Conservation (phyloP, 257 asterid genomes). For the Rehmannia glutinosa region DNA sequence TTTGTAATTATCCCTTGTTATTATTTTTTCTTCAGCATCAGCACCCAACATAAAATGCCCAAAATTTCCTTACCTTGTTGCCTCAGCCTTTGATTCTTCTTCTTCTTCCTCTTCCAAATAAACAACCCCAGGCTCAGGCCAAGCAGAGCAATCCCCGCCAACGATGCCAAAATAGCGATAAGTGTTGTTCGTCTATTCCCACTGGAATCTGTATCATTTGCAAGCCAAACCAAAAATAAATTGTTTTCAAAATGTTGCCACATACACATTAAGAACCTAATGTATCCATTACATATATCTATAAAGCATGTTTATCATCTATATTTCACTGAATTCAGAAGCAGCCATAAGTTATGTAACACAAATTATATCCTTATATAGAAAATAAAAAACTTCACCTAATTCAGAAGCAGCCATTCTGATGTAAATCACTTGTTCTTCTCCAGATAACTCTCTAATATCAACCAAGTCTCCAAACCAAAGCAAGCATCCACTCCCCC, state of each 20-base stretch:
- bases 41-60: too few species aligned
- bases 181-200: neutral
- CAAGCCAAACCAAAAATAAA: too few species aligned
- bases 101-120: neutral
- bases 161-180: neutral
- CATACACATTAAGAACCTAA: too few species aligned
- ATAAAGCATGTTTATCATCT: too few species aligned
- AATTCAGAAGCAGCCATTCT: slow-evolving; percentile 26
- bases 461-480: slow-evolving; percentile 32
- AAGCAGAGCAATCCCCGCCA: neutral
- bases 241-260: too few species aligned
- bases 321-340: neutral
- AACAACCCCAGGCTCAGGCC: neutral
- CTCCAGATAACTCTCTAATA: slow-evolving; percentile 3
- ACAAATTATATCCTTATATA: too few species aligned
- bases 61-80: neutral
- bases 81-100: neutral
- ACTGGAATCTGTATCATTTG: neutral
- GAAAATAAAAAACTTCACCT: neutral
- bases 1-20: too few species aligned
- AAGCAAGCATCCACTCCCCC: slow-evolving; percentile 33
- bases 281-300: too few species aligned
- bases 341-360: neutral
- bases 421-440: slow-evolving; percentile 22
- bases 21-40: too few species aligned